phyloP scores from a whole-genome alignment of 225 moss, liverwort and hornwort genomes.

The Physcomitrellopsis africana region DNA sequence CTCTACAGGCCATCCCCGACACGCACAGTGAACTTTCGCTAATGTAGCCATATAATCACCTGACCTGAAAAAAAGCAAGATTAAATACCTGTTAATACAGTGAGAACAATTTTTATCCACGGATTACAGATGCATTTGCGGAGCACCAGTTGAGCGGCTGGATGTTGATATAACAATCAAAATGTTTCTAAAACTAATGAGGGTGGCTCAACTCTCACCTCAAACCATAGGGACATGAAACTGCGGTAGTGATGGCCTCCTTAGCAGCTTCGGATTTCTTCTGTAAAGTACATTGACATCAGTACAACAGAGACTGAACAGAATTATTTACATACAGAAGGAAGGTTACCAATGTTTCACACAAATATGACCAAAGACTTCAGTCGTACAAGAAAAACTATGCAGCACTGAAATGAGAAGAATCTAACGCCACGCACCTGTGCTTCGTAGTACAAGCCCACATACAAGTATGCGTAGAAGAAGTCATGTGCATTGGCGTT shows the following conservation, averaged over 20 bases:
- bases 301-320: too few relatives aligned
- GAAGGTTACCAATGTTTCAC: not conserved
- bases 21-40: constrained; percentile 81
- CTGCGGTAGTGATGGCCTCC: constrained; percentile 74
- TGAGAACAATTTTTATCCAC: not conserved
- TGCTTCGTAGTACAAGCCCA: constrained; percentile 79
- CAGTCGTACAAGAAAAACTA: constrained; percentile 3
- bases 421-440: constrained; percentile 51
- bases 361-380: not conserved
- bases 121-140: too few relatives aligned
- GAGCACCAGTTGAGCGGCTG: not conserved
- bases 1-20: constrained; percentile 68
- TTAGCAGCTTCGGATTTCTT: constrained; percentile 66
- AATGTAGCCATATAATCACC: constrained; percentile 88
- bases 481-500: constrained; percentile 59
- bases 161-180: not conserved
- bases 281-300: constrained; percentile 30
- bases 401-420: not conserved
- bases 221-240: constrained; percentile 72
- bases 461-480: constrained; percentile 86
- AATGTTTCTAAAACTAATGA: not conserved
- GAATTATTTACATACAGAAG: too few relatives aligned
- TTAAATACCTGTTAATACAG: not conserved
- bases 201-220: constrained; percentile 47
- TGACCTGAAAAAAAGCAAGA: constrained; percentile 56